Evolutionary conservation across 176 grass and related monocot species (phyloP).

Genomic region (Carex kokanica): DNA sequence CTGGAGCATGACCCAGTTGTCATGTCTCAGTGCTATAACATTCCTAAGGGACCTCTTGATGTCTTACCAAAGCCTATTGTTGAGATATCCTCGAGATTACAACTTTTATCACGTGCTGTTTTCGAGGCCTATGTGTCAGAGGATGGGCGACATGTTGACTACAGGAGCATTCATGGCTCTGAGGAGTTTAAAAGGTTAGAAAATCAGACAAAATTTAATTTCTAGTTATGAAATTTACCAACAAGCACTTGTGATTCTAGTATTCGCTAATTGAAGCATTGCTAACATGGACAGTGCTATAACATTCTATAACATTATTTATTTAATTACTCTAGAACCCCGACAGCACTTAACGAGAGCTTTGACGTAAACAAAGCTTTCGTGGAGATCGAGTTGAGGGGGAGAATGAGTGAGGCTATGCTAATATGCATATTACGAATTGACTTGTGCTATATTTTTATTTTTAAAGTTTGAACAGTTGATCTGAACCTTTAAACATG

Average conservation of each 20-base stretch:
- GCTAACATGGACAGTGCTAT: background rate
- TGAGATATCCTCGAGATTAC: slow-evolving; percentile 73
- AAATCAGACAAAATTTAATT: background rate
- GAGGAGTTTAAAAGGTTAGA: slow-evolving; percentile 94
- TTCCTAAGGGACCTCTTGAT: slow-evolving; percentile 71
- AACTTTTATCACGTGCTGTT: slow-evolving; percentile 65
- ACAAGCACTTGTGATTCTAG: background rate
- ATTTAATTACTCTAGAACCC: background rate
- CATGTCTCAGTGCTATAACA: slow-evolving; percentile 86
- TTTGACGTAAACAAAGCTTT: background rate
- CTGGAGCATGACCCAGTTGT: slow-evolving; percentile 79
- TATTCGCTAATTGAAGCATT: background rate
- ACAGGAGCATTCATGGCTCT: slow-evolving; percentile 67
- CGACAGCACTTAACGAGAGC: background rate
- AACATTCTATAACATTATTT: background rate
- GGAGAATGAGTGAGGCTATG: background rate
- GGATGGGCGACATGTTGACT: slow-evolving; percentile 80
- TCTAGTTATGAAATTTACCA: background rate
- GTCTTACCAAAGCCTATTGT: slow-evolving; percentile 65
- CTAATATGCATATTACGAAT: too few species aligned
- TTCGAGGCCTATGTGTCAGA: slow-evolving; percentile 87
- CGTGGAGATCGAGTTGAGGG: background rate
- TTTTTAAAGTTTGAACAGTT: too few species aligned
- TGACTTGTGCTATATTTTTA: too few species aligned
- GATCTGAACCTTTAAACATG: too few species aligned